Evolutionary conservation across 148 eudicot genomes (phyloP), one percentile per base, ranked within the genome.

Genomic region (Bassia scoparia): DNA sequence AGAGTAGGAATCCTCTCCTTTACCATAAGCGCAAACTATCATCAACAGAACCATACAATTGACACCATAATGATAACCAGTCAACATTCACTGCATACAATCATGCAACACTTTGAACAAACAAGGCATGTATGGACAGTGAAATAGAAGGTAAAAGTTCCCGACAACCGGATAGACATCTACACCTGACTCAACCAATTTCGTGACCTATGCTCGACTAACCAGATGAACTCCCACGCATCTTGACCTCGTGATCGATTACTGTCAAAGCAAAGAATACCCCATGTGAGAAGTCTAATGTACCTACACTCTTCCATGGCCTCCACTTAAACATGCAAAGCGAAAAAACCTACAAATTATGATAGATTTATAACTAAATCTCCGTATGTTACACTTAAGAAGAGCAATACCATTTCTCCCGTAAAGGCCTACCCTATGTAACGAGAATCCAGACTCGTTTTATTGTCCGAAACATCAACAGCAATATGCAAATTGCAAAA

Each of bases 81-180:
- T n/a, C 12, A 41, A 14, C 10, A 54, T 49, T 61, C 30, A 23
- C 16, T 30, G 23, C 26, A 44, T 31, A 68, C 63, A 68, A 68
- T 61, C 50, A 78, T n/a, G 70, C 69, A n/a, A 43, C 50, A 58
- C 30, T 58, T 49, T n/a, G n/a, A n/a, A n/a, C n/a, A 23, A 68
- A 29, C 29, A 30, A 59, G 52, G 48, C 62, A 61, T 34, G 29
- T n/a, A n/a, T n/a, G n/a, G 64, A 68, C 24, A 59, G 21, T 37
- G 14, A 37, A 73, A n/a, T n/a, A n/a, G 69, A 58, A 66, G 62
- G 48, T 24, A 34, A 48, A 18, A 18, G n/a, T n/a, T n/a, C 46
- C 43, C 35, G 6, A 66, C 15, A 62, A 70, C n/a, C 21, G 61
- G 64, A 64, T 53, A 71, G 37, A n/a, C 67, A 55, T 70, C 69